phyloP scores from a whole-genome alignment of 257 asterid genomes.

The Nicotiana otophora region DNA sequence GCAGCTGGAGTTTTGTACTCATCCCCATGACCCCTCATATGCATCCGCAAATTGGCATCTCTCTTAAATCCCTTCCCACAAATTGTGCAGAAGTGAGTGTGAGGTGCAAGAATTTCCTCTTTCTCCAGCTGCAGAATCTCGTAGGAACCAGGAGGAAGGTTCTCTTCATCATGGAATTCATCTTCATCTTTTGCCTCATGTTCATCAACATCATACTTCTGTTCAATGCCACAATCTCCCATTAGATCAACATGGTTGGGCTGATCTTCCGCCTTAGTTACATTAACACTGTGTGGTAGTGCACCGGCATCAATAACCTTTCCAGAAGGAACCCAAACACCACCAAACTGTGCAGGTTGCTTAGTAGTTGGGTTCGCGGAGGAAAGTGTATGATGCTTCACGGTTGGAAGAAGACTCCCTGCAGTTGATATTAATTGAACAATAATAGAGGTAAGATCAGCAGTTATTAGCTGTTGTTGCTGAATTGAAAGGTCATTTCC shows the following conservation, averaged over 20 bases:
- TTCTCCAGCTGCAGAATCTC: slow-evolving; percentile 91
- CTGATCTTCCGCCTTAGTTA: slow-evolving; percentile 44
- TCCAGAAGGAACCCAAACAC: background rate
- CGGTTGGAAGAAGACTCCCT: slow-evolving; percentile 84
- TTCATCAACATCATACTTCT: slow-evolving; percentile 43
- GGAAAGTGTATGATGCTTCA: slow-evolving; percentile 34
- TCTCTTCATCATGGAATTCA: slow-evolving; percentile 81
- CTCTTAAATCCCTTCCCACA: slow-evolving; percentile 94
- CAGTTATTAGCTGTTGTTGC: slow-evolving; percentile 85
- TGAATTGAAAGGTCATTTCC: slow-evolving; percentile 56
- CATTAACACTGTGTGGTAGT: slow-evolving; percentile 20
- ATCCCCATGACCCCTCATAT: slow-evolving; percentile 97
- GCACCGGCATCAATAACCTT: background rate
- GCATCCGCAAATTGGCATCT: slow-evolving; percentile 93
- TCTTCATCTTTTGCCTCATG: slow-evolving; percentile 80
- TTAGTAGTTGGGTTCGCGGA: slow-evolving; percentile 24
- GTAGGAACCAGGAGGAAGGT: slow-evolving; percentile 81
- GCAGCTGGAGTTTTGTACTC: slow-evolving; percentile 96
- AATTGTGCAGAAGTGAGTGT: slow-evolving; percentile 85
- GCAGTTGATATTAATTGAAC: slow-evolving; percentile 88
- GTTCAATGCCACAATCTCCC: slow-evolving; percentile 31
- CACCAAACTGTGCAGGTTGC: slow-evolving; percentile 37
- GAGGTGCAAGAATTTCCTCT: slow-evolving; percentile 95
- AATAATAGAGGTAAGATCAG: slow-evolving; percentile 81
- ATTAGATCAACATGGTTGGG: slow-evolving; percentile 27